Percentiles rank a stretch among this genome's conserved stretches.
Evolutionary conservation across 202 grass and related monocot genomes (phyloP).

Genomic region (Zoysia matrella): DNA sequence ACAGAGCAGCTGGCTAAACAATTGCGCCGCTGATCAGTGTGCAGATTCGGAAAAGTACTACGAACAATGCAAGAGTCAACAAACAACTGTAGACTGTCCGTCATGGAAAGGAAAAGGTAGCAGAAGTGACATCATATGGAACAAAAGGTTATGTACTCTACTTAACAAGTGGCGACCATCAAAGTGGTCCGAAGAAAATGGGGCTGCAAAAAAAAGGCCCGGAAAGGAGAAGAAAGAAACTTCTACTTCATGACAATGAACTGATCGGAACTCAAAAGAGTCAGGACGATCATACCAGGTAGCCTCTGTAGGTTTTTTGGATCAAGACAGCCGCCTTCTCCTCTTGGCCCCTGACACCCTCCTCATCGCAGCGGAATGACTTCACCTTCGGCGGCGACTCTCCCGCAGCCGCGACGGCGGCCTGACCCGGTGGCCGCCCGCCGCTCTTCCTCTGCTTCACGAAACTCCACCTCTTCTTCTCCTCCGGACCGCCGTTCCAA

Average conservation of each 20-base stretch:
- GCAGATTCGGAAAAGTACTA: conserved; percentile 29
- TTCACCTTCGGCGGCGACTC: conserved; percentile 31
- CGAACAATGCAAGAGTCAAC: conserved; percentile 29
- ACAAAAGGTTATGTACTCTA: conserved; percentile 9
- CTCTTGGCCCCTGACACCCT: conserved; percentile 15
- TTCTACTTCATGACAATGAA: background rate
- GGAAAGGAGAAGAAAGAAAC: background rate
- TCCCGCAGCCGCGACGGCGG: background rate
- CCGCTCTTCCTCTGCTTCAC: conserved; percentile 54
- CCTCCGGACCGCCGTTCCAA: conserved; percentile 26
- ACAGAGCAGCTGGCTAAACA: conserved; percentile 37
- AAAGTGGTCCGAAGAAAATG: background rate
- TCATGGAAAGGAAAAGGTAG: background rate
- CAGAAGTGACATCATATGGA: conserved; percentile 47
- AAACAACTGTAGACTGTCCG: conserved; percentile 8
- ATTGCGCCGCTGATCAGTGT: conserved; percentile 13
- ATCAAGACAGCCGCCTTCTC: conserved; percentile 55
- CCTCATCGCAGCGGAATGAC: conserved; percentile 39
- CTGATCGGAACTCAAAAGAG: background rate
- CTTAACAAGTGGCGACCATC: conserved; percentile 10
- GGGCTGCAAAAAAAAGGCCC: background rate
- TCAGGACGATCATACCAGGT: conserved; percentile 61
- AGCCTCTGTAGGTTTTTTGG: conserved; percentile 85
- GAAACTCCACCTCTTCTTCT: conserved; percentile 88
- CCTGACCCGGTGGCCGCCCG: background rate